Evolutionary conservation across 179 eudicot species (phyloP).

Genomic region (Beta macrorhiza): DNA sequence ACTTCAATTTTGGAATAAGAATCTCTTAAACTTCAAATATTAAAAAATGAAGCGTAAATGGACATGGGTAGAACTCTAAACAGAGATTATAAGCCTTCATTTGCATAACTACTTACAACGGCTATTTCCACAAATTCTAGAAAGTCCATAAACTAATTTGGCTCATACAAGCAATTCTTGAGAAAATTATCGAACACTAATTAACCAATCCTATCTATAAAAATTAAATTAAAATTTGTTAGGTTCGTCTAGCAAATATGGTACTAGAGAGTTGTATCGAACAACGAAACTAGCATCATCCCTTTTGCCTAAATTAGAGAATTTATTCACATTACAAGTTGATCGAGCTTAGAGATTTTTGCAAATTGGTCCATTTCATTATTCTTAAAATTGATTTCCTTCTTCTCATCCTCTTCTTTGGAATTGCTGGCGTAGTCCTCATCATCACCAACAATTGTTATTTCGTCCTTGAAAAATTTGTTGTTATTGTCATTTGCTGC

Average conservation of each 20-base stretch:
- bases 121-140: neutral
- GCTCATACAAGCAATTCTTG: neutral
- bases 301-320: neutral
- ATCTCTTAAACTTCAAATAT: no score
- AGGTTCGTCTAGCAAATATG: neutral
- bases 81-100: neutral
- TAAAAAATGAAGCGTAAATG: neutral
- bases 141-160: neutral
- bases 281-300: neutral
- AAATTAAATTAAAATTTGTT: neutral
- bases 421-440: neutral
- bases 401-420: neutral
- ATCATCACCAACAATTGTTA: neutral
- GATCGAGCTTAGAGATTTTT: neutral
- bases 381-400: neutral
- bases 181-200: neutral
- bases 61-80: neutral
- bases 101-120: neutral
- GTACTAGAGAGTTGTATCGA: neutral
- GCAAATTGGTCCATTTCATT: neutral
- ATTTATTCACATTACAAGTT: constrained; percentile 10
- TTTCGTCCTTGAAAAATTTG: constrained; percentile 7
- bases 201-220: neutral
- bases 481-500: neutral
- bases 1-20: no score